Base-by-base conservation (phyloP, 441 rosid genomes). In the Populus hybrid region DNA sequence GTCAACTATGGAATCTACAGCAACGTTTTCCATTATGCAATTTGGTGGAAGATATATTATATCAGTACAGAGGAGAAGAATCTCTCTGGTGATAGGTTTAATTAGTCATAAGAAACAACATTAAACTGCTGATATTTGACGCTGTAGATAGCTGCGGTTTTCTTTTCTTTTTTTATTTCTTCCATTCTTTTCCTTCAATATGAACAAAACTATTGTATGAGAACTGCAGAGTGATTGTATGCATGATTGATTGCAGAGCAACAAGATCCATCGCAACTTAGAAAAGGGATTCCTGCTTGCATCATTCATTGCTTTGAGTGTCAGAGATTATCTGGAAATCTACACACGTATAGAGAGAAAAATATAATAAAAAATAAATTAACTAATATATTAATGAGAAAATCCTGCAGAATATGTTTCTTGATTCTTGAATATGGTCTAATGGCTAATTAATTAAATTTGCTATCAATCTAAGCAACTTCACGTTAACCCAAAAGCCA, bases 1-100 rank as follows among this genome's bases (percentile, higher is more conserved):
- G 71, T 79, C 72, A 70, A 50, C 69, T 70, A 71, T 53, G 65
- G 75, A 70, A 46, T 75, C 72, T 32, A 50, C 30, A 46, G 10
- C 40, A 21, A 34, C 14, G 6, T 1, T 42, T 40, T 8, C 67
- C 67, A n/a, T 61, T 2, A 23, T 14, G 8, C 8, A 35, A 7
- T 7, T 35, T 35, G 7, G 38, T 35, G 38, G 38, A 6, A 35
- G 6, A 7, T 30, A 35, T 35, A 35, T 5, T 35, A 6, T 35
- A 35, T 35, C 38, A 35, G 32, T 14, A 5, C 2, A 50, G 5
- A 50, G 1, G 57, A 50, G 18, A 50, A 1, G 7, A 50, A 50
- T 50, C 57, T 50, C 19, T 50, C 57, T 14, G 2, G n/a, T 0
- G 18, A 50, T 46, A 46, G 57, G 19, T 14, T 46, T 46, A 46